Evolutionary conservation across 345 rosid genomes (phyloP).

Genomic region (Acer negundo): DNA sequence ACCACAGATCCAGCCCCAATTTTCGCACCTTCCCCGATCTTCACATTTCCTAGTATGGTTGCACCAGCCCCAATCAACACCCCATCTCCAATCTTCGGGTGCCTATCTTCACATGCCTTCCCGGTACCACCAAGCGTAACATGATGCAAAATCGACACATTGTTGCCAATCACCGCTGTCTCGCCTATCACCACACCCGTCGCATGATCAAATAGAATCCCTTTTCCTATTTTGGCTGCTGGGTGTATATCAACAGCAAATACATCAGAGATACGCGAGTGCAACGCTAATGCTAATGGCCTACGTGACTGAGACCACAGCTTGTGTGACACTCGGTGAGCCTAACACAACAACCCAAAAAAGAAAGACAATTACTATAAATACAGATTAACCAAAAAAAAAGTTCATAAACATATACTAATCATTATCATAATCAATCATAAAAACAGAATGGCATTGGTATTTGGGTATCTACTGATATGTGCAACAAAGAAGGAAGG

Average conservation of each 20-base stretch:
- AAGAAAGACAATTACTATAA: background rate
- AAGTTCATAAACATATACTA: too few species aligned
- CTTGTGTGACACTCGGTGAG: constrained; percentile 89
- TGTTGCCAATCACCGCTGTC: constrained; percentile 89
- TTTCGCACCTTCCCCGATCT: constrained; percentile 88
- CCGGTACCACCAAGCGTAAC: constrained; percentile 96
- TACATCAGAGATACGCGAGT: constrained; percentile 90
- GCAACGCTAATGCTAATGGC: constrained; percentile 88
- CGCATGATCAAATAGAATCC: constrained; percentile 86
- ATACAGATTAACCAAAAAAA: background rate
- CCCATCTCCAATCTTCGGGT: constrained; percentile 95
- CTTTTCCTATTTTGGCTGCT: constrained; percentile 89
- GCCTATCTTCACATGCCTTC: constrained; percentile 74
- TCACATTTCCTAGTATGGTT: constrained; percentile 80
- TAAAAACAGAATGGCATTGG: too few species aligned
- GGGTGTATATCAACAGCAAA: constrained; percentile 97
- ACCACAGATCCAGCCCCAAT: constrained; percentile 94
- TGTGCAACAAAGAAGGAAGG: too few species aligned
- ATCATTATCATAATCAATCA: too few species aligned
- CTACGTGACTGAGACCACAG: constrained; percentile 73
- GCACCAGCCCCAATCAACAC: constrained; percentile 96
- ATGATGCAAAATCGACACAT: constrained; percentile 89
- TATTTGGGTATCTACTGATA: too few species aligned
- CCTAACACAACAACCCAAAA: constrained; percentile 40
- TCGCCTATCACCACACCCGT: constrained; percentile 93